phyloP scores from a whole-genome alignment of 176 grass and related monocot genomes.

The Miscanthus lutarioriparius region DNA sequence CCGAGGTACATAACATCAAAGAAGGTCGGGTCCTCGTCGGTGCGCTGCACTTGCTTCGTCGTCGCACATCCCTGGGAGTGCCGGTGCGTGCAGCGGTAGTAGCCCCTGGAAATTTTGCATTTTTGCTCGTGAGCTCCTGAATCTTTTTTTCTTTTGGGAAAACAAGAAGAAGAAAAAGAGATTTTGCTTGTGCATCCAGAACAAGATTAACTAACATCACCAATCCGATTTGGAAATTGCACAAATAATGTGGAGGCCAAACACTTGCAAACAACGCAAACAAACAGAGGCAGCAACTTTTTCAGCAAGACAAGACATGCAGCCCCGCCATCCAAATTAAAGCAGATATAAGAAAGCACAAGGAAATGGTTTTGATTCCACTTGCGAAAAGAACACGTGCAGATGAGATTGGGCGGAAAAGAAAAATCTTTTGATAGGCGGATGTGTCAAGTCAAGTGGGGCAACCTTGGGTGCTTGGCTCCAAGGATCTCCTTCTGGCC shows the following conservation, averaged over 20 bases:
- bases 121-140: background rate
- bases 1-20: constrained; percentile 71
- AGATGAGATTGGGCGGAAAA: background rate
- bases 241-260: background rate
- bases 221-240: background rate
- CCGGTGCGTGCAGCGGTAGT: constrained; percentile 74
- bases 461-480: constrained; percentile 18
- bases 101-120: constrained; percentile 38
- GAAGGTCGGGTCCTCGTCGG: constrained; percentile 53
- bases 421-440: background rate
- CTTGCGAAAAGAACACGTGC: constrained; percentile 8
- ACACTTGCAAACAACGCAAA: background rate
- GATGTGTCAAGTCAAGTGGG: background rate
- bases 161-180: background rate
- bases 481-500: constrained; percentile 81
- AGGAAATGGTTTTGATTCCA: constrained; percentile 14
- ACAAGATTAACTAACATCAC: background rate
- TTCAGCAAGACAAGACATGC: no score
- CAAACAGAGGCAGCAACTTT: background rate
- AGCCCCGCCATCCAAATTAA: background rate
- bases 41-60: constrained; percentile 78
- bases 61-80: constrained; percentile 46
- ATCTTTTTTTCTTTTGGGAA: background rate
- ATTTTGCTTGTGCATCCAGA: background rate
- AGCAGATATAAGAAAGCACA: background rate